Percentiles rank a stretch among this genome's conserved stretches.
Conservation (phyloP, 2,329 filamentous ascomycete genomes). For the Tothia fuscella region DNA sequence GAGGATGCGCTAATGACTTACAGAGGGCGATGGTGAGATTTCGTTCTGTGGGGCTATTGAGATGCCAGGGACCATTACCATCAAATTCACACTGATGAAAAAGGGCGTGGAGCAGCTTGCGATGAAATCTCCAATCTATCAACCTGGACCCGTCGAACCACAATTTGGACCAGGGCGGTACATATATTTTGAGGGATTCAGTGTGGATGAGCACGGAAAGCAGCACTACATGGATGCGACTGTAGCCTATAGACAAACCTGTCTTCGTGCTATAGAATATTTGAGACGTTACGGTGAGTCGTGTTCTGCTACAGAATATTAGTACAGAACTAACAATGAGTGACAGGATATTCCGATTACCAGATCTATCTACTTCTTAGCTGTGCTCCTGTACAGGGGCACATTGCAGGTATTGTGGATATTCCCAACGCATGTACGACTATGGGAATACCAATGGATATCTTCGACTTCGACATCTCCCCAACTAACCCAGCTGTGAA, state of each 20-base stretch:
- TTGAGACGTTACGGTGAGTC: conserved; percentile 54
- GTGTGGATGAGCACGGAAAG: conserved; percentile 75
- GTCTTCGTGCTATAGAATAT: conserved; percentile 67
- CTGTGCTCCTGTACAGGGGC: conserved; percentile 77
- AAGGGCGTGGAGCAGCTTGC: conserved; percentile 60
- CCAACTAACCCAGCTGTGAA: conserved; percentile 50
- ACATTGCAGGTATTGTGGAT: conserved; percentile 81
- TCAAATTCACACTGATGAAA: conserved; percentile 84
- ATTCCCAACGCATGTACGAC: conserved; percentile 89
- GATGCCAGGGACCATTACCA: conserved; percentile 83
- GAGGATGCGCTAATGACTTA: not conserved
- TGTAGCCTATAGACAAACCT: conserved; percentile 75
- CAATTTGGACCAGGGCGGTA: conserved; percentile 74
- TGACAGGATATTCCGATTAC: conserved; percentile 49
- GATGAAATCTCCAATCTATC: conserved; percentile 74
- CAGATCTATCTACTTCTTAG: conserved; percentile 79
- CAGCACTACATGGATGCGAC: conserved; percentile 84
- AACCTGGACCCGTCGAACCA: conserved; percentile 77
- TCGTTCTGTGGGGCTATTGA: conserved; percentile 70
- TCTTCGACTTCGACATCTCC: conserved; percentile 86
- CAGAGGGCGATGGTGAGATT: conserved; percentile 79
- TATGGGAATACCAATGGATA: conserved; percentile 78
- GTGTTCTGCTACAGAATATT: not conserved
- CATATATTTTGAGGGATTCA: conserved; percentile 83
- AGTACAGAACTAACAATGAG: not conserved